These are phyloP conservation scores for Blastobotrys petasosporus DNA, from an alignment of 1,139 yeast species.

Conservation along the genomic window DNA sequence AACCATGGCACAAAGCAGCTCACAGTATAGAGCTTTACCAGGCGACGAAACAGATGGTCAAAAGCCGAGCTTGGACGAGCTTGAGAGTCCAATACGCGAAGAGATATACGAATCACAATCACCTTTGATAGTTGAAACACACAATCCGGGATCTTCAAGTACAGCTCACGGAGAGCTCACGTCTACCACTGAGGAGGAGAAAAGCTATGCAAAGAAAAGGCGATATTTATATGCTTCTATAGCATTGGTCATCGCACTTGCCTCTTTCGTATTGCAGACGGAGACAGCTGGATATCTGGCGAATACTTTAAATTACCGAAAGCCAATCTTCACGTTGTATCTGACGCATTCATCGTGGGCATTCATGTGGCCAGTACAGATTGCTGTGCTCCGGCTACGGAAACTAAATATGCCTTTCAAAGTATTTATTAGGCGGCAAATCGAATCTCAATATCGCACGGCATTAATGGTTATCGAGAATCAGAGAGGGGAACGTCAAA, in stretches of 20 bases:
- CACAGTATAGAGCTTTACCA: no score
- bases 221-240: constrained; percentile 38
- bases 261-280: constrained; percentile 70
- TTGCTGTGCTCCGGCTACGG: constrained; percentile 35
- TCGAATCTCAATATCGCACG: constrained; percentile 48
- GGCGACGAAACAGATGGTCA: not conserved
- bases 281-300: constrained; percentile 74
- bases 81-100: no score
- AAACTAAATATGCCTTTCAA: constrained; percentile 32
- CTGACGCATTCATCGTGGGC: constrained; percentile 81
- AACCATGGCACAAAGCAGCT: not conserved
- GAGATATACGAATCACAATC: no score
- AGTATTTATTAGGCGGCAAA: constrained; percentile 43
- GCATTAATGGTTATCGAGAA: constrained; percentile 41
- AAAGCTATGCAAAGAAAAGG: constrained; percentile 11
- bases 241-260: constrained; percentile 54
- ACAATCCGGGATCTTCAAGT: not conserved
- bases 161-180: not conserved
- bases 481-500: constrained; percentile 25
- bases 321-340: constrained; percentile 62
- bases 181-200: constrained; percentile 12
- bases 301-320: constrained; percentile 48
- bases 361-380: constrained; percentile 67
- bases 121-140: not conserved
- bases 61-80: not conserved